Conservation (phyloP, 805 yeast genomes). For the Metschnikowia continentalis region DNA sequence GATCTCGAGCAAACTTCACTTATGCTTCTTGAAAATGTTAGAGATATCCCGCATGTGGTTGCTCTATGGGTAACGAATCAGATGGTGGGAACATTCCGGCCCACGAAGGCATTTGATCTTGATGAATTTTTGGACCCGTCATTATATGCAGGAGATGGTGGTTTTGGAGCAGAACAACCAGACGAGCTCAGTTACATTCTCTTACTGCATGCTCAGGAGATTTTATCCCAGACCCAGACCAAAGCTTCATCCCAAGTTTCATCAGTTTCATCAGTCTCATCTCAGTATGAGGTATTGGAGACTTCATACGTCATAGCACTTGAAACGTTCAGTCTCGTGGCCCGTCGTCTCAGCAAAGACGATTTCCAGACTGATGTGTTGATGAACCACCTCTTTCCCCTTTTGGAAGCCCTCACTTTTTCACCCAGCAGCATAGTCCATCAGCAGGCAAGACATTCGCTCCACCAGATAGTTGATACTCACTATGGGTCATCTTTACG, state of each 20-base stretch:
- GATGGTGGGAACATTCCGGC: conserved; percentile 5
- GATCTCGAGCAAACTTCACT: background rate
- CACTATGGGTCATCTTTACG: conserved; percentile 54
- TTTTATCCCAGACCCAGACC: conserved; percentile 31
- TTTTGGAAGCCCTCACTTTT: conserved; percentile 66
- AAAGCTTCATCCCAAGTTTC: background rate
- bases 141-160: too few species aligned
- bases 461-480: conserved; percentile 44
- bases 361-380: conserved; percentile 49
- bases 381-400: conserved; percentile 67
- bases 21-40: background rate
- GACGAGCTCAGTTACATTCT: conserved; percentile 30
- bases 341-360: conserved; percentile 20
- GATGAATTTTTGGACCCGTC: conserved; percentile 17
- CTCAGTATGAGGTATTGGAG: conserved; percentile 14
- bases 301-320: conserved; percentile 39
- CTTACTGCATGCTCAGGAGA: conserved; percentile 36
- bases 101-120: conserved; percentile 5
- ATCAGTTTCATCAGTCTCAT: too few species aligned
- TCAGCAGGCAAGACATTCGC: conserved; percentile 52
- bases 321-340: conserved; percentile 37
- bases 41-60: conserved; percentile 4
- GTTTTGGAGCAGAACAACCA: background rate
- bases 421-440: conserved; percentile 40
- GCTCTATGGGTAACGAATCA: conserved; percentile 33